phyloP scores from a whole-genome alignment of 2,329 filamentous ascomycete species.

The Lecanicillium sp. region DNA sequence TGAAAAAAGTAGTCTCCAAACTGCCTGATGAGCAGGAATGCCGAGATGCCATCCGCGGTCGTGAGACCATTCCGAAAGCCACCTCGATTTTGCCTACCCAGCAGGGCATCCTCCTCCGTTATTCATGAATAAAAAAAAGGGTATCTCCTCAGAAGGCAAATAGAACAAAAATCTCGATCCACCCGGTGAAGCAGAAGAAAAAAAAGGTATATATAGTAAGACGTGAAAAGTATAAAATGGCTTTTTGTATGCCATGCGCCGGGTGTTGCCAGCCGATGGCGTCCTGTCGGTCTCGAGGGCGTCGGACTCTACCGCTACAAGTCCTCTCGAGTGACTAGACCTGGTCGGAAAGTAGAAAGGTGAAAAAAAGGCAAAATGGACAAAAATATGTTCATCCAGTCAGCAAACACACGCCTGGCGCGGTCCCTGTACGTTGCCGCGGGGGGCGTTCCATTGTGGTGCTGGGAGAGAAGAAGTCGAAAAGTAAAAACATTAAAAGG shows the following conservation, averaged over 20 bases:
- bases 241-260: no score
- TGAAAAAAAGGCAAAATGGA: not conserved
- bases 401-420: not conserved
- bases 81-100: no score
- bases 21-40: not conserved
- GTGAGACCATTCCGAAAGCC: not conserved
- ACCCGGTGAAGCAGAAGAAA: slow-evolving; percentile 7
- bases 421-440: not conserved
- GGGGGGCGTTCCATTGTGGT: not conserved
- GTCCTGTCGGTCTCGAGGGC: not conserved
- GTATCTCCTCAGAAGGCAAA: slow-evolving; percentile 1
- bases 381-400: no score
- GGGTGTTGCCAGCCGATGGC: not conserved
- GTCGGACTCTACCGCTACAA: no score
- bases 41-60: not conserved
- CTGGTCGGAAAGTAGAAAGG: not conserved
- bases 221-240: not conserved
- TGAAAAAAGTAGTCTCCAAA: not conserved
- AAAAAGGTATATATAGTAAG: no score
- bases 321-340: not conserved
- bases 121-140: not conserved
- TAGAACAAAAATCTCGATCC: slow-evolving; percentile 1
- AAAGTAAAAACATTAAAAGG: slow-evolving; percentile 2
- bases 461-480: not conserved
- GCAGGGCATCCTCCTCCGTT: not conserved